Base-by-base conservation (phyloP, 2,329 filamentous ascomycete genomes). In the Aspergillus sp. region DNA sequence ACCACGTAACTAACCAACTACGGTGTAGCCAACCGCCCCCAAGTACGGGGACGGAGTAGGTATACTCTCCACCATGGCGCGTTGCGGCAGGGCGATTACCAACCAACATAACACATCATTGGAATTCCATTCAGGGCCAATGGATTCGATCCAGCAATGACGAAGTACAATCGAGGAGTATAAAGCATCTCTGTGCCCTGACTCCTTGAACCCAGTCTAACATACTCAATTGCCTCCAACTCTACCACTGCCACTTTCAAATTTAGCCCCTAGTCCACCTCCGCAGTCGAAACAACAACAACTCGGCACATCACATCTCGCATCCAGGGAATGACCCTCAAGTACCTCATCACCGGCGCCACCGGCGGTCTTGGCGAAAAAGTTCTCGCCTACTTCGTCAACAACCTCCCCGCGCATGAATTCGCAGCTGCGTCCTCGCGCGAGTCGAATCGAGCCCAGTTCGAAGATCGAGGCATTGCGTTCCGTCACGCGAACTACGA, bases 401-500 rank as follows among this genome's bases (percentile, higher is more conserved):
- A 64, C 14, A 68, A 71, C 22, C 69, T 81, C 31, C 74, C 79
- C 3, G 59, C 76, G 32, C 69, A 78, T n/a, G 72, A 80, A 62
- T 73, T 84, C 66, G 75, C 82, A 58, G 80, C 83, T 42, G 79
- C 83, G 39, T 82, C 78, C 16, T 80, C 82, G 14, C 70, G 73
- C 20, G 74, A 77, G 39, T 82, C 81, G 16, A 75, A 70, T 51
- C 46, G 78, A 73, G 45, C 72, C 65, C 62, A 61, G 64, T 58
- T 78, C 71, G 61, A 77, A 73, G 60, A 79, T 6, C 71, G 75
- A 18, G 81, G 81, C 24, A 79, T 83, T 36, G 73, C 75, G 2
- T 81, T 84, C 52, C 82, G 84, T 1, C 71, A 80, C 56, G 82
- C 82, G 6, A 78, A 81, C 62, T 87, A 83, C 69, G 81, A 84